Percentiles rank a stretch among this genome's conserved stretches.
Conservation (phyloP, 495 filamentous ascomycete genomes). For the Annulohypoxylon moriforme region DNA sequence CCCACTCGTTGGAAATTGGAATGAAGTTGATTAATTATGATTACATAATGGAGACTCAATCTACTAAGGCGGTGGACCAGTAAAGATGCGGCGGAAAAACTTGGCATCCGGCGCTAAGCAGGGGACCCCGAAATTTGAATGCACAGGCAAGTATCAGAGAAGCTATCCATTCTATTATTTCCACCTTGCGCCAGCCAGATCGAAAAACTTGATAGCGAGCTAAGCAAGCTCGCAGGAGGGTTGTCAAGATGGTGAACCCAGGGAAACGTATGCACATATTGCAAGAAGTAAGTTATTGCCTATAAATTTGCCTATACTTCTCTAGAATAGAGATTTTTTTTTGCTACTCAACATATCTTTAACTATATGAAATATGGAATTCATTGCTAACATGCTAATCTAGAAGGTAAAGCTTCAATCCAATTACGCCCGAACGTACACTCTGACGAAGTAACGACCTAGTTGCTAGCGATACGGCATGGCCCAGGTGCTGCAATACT, state of each 20-base stretch:
- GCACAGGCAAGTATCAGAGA: background rate
- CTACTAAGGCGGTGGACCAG: too few relatives aligned
- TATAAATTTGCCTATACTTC: slow-evolving; percentile 1
- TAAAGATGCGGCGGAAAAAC: slow-evolving; percentile 17
- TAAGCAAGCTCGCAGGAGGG: slow-evolving; percentile 41
- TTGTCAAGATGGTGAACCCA: slow-evolving; percentile 78
- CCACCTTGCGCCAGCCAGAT: slow-evolving; percentile 22
- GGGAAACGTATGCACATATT: slow-evolving; percentile 82
- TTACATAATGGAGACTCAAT: too few relatives aligned
- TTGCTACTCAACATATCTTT: background rate
- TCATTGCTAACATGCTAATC: slow-evolving; percentile 38
- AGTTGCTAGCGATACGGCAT: slow-evolving; percentile 77
- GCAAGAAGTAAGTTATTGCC: slow-evolving; percentile 69
- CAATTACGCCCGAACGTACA: slow-evolving; percentile 11
- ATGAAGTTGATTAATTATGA: background rate
- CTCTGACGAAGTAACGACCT: slow-evolving; percentile 43
- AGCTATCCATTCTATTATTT: slow-evolving; percentile 18
- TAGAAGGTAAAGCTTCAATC: slow-evolving; percentile 47
- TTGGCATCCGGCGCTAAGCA: slow-evolving; percentile 8
- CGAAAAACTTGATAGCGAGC: slow-evolving; percentile 36
- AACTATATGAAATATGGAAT: background rate
- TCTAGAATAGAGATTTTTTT: background rate
- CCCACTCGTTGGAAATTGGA: too few relatives aligned
- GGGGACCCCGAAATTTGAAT: slow-evolving; percentile 29
- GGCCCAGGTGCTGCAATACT: slow-evolving; percentile 87